These are phyloP conservation scores for Aurifilum marmelostoma DNA, from an alignment of 2,329 filamentous ascomycete genomes.

Conservation along the genomic window DNA sequence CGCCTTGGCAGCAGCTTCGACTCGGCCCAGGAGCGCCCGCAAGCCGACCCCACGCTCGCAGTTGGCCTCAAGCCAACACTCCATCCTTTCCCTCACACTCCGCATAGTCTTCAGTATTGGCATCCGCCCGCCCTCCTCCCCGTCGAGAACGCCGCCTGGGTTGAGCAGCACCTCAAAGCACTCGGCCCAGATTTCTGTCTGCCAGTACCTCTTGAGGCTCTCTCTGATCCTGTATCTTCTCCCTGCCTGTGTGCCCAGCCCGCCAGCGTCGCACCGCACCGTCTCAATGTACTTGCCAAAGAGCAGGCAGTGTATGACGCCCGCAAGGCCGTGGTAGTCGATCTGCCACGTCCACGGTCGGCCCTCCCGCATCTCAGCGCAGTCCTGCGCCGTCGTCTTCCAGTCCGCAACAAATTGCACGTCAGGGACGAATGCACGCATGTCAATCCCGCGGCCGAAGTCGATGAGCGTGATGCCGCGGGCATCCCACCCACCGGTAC, in stretches of 20 bases:
- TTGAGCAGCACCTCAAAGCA: conserved; percentile 88
- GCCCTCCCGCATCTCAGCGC: conserved; percentile 91
- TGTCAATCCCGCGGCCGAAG: conserved; percentile 93
- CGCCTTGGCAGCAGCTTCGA: conserved; percentile 55
- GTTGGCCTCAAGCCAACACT: conserved; percentile 77
- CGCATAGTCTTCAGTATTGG: conserved; percentile 75
- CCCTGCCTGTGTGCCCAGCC: conserved; percentile 56
- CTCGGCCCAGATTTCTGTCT: conserved; percentile 84
- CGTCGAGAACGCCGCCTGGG: conserved; percentile 64
- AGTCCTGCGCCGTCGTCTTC: conserved; percentile 86
- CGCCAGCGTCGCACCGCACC: conserved; percentile 56
- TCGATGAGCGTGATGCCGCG: conserved; percentile 90
- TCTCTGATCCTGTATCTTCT: conserved; percentile 82
- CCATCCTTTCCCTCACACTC: conserved; percentile 75
- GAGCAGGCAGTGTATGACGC: conserved; percentile 82
- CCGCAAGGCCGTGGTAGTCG: conserved; percentile 92
- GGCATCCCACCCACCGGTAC: conserved; percentile 74
- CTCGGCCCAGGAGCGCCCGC: conserved; percentile 68
- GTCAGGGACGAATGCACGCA: conserved; percentile 76
- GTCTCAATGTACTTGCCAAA: conserved; percentile 97
- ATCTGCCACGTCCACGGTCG: conserved; percentile 97
- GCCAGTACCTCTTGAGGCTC: conserved; percentile 92
- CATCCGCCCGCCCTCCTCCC: conserved; percentile 68
- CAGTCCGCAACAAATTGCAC: conserved; percentile 95
- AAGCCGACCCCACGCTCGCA: conserved; percentile 80